Base-by-base conservation (phyloP, 1,139 yeast genomes). In the Dujonia santamariae region DNA sequence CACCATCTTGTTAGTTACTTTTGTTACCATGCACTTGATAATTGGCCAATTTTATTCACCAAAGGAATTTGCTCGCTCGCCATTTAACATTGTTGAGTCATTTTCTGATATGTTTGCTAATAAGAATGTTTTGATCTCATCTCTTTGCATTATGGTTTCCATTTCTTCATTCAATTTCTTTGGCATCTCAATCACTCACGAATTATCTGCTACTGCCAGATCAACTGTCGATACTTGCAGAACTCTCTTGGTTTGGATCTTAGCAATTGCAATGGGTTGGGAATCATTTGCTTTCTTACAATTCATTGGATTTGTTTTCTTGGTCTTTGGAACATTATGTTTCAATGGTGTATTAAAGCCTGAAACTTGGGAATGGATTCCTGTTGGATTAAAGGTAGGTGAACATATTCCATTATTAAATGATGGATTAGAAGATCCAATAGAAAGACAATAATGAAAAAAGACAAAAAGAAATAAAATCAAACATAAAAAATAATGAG, bases 161-260 rank as follows among this genome's bases (percentile, higher is more conserved):
- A 83, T 85, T 46, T 78, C 90, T 1, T 51, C 72, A 6, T 85
- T 85, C 67, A 85, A 85, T 54, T 81, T 71, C 52, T 80, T 80
- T 46, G 95, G 95, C 0, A 71, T 85, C 31, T 71, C 86, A 3
- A 65, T 85, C 30, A 85, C 95, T 2, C 71, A 75, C 34, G 59
- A 63, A 34, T 56, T 84, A 35, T 79, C 85, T 35, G 95, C 95
- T 23, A 85, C 95, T 0, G 72, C 92, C 3, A 68, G 95, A 50
- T 78, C 88, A 14, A 85, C 95, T 2, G 75, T 85, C 30, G 95
- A 85, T 50, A 80, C 90, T 0, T 80, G 85, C 42, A 70, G 95
- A 47, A 85, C 95, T 0, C 60, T 84, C 28, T 61, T 83, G 26
- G 90, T 85, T 15, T 85, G 95, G 95, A 34, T 79, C 1, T 71